Evolutionary conservation across 2,329 filamentous ascomycete species (phyloP).

Genomic region (Mycosphaerella arachidis): DNA sequence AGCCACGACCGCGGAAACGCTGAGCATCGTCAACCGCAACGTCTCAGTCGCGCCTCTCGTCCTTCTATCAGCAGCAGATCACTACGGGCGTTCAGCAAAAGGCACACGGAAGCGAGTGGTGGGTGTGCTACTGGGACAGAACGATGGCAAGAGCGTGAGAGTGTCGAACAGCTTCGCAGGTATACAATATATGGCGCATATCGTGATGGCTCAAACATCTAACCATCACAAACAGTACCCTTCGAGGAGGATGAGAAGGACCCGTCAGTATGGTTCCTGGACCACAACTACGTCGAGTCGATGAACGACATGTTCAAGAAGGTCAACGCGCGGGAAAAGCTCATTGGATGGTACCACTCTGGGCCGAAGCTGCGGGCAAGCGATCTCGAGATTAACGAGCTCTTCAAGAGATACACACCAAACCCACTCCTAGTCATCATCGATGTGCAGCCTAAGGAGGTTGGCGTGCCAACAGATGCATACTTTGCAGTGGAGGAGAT

Average conservation of each 20-base stretch:
- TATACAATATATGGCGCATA: conserved; percentile 37
- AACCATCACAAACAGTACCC: conserved; percentile 59
- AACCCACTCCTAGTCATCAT: conserved; percentile 96
- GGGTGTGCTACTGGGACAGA: conserved; percentile 89
- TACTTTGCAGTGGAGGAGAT: conserved; percentile 99
- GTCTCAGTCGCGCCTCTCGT: conserved; percentile 97
- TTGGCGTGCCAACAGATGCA: conserved; percentile 94
- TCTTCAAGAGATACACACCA: conserved; percentile 98
- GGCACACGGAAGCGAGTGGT: conserved; percentile 86
- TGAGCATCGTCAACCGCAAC: conserved; percentile 88
- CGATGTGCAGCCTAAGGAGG: conserved; percentile 96
- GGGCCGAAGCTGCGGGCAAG: conserved; percentile 94
- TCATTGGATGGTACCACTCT: conserved; percentile 99
- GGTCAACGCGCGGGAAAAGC: conserved; percentile 96
- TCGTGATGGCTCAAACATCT: neutral
- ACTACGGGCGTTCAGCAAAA: conserved; percentile 92
- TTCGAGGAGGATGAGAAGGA: conserved; percentile 99
- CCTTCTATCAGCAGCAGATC: conserved; percentile 94
- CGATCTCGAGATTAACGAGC: conserved; percentile 97
- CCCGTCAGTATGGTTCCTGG: conserved; percentile 96
- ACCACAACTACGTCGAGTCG: conserved; percentile 98
- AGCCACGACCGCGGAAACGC: conserved; percentile 91
- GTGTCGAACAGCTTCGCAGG: conserved; percentile 99
- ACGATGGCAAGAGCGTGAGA: conserved; percentile 90
- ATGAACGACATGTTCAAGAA: conserved; percentile 99